Base-by-base conservation (phyloP, 2,329 filamentous ascomycete genomes). In the Leptographium wingfieldii region DNA sequence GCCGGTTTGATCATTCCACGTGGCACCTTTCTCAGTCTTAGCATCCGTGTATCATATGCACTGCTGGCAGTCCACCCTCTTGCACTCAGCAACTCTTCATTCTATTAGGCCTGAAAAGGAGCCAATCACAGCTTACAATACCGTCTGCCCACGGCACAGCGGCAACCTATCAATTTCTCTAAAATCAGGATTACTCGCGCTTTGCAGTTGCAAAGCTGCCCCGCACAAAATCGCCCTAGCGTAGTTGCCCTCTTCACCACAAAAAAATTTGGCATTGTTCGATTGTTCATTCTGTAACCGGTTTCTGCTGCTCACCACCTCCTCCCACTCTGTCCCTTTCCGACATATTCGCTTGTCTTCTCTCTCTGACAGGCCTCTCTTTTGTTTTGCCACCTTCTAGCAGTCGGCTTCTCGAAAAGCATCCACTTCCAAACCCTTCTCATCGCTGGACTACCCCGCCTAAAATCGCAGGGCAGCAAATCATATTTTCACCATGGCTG, bases 151-250 rank as follows among this genome's bases (percentile, higher is more conserved):
- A 19, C 27, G 19, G 49, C 46, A 11, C 33, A 29, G 19, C 12
- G 2, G n/a, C 14, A 46, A 43, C 58, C 58, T 59, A 59, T 59
- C 53, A 59, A 14, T 52, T 16, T 11, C 53, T 3, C n/a, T 43
- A 51, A 59, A 59, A n/a, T 56, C 43, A 10, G 31, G 58, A 31
- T 59, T 55, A 59, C 58, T 53, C 22, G 43, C 25, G 29, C 10
- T 6, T 33, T 25, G n/a, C 49, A 40, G 56, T 19, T 33, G 43
- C 14, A 29, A 35, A 49, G 25, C 27, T 55, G 62, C 63, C 63
- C 63, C 63, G 62, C 63, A 61, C 56, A 56, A 56, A 46, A 60
- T 51, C 59, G 53, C 61, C 60, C 63, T 64, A 64, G 63, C 60
- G 61, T 55, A 29, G 40, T 54, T 64, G 62, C 63, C 63, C 61